Evolutionary conservation across 78 protist genomes (phyloP).

Genomic region (Dictyostelium discoideum): dicty_2.7 NC_007090.3:5042501-5043000

Average conservation of each 20-base stretch:
- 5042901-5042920: no score
- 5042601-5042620: neutral
- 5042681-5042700: conserved; percentile 84
- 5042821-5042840: conserved; percentile 86
- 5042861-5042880: neutral
- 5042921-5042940: no score
- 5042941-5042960: no score
- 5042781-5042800: conserved; percentile 62
- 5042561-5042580: conserved; percentile 60
- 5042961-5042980: no score
- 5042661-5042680: conserved; percentile 87
- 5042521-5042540: conserved; percentile 86
- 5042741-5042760: conserved; percentile 23
- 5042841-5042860: conserved; percentile 35
- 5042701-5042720: conserved; percentile 19
- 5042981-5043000: neutral
- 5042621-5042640: conserved; percentile 36
- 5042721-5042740: conserved; percentile 24
- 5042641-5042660: conserved; percentile 60
- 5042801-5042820: conserved; percentile 77
- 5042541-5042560: conserved; percentile 60
- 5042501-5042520: conserved; percentile 45
- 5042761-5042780: conserved; percentile 80
- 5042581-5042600: conserved; percentile 72
- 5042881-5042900: no score